A percentile compares a stretch with the other conserved stretches of the same genome.
These are phyloP conservation scores for Furculomyces boomerangus DNA, from an alignment of 371 early-diverging fungal genomes.

Conservation along the genomic window DNA sequence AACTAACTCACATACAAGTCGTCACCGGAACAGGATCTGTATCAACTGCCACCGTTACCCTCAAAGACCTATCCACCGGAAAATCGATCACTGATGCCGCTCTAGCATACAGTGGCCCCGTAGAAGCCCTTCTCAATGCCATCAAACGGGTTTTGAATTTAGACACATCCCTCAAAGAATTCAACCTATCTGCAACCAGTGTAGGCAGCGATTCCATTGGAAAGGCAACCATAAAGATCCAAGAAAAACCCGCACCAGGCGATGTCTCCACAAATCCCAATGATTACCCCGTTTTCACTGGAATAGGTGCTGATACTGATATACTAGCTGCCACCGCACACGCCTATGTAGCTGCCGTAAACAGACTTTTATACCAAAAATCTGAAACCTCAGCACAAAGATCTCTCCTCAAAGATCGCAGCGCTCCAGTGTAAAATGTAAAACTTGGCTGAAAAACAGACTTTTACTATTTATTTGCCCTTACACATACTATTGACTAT, in stretches of 20 bases:
- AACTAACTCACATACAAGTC: constrained; percentile 48
- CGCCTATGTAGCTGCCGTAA: constrained; percentile 71
- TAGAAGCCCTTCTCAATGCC: constrained; percentile 65
- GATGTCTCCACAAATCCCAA: neutral
- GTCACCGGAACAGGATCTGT: constrained; percentile 45
- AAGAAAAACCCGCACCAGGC: constrained; percentile 1
- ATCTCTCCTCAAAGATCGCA: neutral
- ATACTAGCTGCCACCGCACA: constrained; percentile 66
- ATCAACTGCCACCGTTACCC: constrained; percentile 58
- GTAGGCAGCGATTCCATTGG: constrained; percentile 73
- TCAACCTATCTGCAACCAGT: constrained; percentile 70
- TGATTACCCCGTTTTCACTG: constrained; percentile 30
- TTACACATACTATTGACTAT: too few species aligned
- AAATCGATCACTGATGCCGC: constrained; percentile 47
- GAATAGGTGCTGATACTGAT: constrained; percentile 62
- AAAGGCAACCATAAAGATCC: constrained; percentile 57
- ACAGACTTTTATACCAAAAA: constrained; percentile 14
- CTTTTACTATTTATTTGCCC: too few species aligned
- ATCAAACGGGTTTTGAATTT: constrained; percentile 59
- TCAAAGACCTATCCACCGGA: constrained; percentile 25
- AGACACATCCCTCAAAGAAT: constrained; percentile 36
- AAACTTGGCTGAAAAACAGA: too few species aligned
- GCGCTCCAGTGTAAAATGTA: neutral
- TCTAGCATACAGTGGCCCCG: constrained; percentile 55
- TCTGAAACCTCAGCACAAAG: neutral